phyloP scores from a whole-genome alignment of 257 asterid species.

The Rauvolfia tetraphylla region DNA sequence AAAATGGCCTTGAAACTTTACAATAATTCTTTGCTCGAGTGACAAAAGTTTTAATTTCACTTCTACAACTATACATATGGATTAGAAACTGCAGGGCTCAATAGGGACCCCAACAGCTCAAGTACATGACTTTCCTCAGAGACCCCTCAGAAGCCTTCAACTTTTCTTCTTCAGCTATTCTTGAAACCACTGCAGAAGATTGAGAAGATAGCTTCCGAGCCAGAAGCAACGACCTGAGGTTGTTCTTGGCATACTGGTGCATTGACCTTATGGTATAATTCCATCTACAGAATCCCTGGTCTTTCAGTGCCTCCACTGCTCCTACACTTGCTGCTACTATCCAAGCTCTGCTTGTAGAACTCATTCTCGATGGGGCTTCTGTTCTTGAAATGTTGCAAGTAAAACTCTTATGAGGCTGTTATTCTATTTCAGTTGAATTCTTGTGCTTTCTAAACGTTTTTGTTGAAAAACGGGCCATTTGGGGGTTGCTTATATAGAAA shows the following conservation, averaged over 20 bases:
- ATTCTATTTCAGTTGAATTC: too few relatives aligned
- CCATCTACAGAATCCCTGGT: slow-evolving; percentile 32
- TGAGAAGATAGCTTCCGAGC: slow-evolving; percentile 19
- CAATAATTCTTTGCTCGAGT: neutral
- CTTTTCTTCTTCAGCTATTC: neutral
- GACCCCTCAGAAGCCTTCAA: slow-evolving; percentile 24
- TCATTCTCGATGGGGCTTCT: slow-evolving; percentile 15
- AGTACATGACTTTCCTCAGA: slow-evolving; percentile 27
- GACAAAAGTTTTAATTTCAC: neutral
- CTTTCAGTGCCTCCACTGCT: slow-evolving; percentile 27
- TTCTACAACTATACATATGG: neutral
- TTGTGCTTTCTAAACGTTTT: too few relatives aligned
- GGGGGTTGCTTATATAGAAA: too few relatives aligned
- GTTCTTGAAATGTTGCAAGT: neutral
- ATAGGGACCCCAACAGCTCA: slow-evolving; percentile 34
- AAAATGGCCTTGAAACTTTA: neutral
- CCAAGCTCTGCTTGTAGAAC: slow-evolving; percentile 23
- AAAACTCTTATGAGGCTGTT: neutral
- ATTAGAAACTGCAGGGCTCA: neutral
- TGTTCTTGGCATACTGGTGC: slow-evolving; percentile 22
- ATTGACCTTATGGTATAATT: slow-evolving; percentile 7
- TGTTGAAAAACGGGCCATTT: too few relatives aligned
- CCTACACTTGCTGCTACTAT: slow-evolving; percentile 27
- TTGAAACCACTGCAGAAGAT: slow-evolving; percentile 2
- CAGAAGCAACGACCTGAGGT: slow-evolving; percentile 19